These are phyloP conservation scores for Prunus mume DNA, from an alignment of 306 rosid species.

Conservation along the genomic window DNA sequence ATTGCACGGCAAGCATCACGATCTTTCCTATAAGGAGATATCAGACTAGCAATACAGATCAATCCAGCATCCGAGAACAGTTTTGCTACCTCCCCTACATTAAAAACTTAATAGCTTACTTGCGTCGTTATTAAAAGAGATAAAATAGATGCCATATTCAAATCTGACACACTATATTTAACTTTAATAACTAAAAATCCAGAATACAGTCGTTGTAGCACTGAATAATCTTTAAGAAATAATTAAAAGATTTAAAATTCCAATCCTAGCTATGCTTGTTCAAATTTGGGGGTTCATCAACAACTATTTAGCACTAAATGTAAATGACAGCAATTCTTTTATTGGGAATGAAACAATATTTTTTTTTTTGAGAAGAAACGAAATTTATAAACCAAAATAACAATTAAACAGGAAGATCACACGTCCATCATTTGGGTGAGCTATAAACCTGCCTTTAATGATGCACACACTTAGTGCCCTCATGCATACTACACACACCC, in stretches of 20 bases:
- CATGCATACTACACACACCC: background rate
- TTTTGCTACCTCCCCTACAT: slow-evolving; percentile 76
- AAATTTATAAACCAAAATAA: no score
- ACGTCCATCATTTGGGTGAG: background rate
- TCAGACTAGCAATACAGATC: slow-evolving; percentile 71
- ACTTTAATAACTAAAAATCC: background rate
- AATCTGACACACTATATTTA: background rate
- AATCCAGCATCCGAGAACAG: slow-evolving; percentile 84
- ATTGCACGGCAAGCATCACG: slow-evolving; percentile 71
- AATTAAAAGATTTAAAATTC: background rate
- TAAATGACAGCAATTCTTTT: background rate
- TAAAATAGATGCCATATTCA: background rate
- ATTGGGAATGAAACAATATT: background rate
- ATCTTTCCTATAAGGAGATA: slow-evolving; percentile 75
- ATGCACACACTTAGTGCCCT: background rate
- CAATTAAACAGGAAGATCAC: background rate
- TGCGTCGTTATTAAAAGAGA: background rate
- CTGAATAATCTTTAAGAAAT: background rate
- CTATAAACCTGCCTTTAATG: background rate
- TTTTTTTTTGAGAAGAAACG: no score
- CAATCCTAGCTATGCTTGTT: background rate
- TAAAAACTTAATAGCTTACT: slow-evolving; percentile 3
- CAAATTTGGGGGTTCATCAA: background rate
- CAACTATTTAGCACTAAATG: background rate
- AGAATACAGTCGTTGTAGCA: background rate